These are phyloP conservation scores for Nadsonia fulvescens DNA, from an alignment of 805 yeast genomes.

Conservation along the genomic window DNA sequence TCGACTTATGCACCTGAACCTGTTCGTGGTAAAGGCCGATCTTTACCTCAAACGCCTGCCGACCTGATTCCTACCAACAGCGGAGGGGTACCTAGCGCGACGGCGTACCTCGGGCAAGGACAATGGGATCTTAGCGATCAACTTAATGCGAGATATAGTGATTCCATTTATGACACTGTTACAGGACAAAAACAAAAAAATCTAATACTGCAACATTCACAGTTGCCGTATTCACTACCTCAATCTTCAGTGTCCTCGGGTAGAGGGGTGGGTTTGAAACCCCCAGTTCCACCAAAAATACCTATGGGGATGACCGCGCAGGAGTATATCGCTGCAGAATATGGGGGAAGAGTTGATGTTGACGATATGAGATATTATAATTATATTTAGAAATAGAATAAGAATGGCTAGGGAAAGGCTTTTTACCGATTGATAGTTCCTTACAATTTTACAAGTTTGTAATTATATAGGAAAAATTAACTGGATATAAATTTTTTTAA, in stretches of 20 bases:
- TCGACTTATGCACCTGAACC: constrained; percentile 15
- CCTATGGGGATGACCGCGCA: constrained; percentile 14
- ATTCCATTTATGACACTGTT: constrained; percentile 15
- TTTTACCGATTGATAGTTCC: neutral
- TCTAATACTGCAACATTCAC: too few species aligned
- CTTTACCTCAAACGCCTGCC: constrained; percentile 9
- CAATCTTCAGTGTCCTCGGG: too few species aligned
- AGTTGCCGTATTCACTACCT: too few species aligned
- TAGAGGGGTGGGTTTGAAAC: too few species aligned
- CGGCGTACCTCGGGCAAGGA: constrained; percentile 13
- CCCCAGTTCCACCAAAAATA: constrained; percentile 13
- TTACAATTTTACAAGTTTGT: neutral
- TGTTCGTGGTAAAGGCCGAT: constrained; percentile 4
- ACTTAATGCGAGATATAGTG: constrained; percentile 20
- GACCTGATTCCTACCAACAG: constrained; percentile 9
- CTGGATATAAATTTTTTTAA: too few species aligned
- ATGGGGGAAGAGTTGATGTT: constrained; percentile 1
- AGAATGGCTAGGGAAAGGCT: constrained; percentile 3
- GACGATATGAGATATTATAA: constrained; percentile 1
- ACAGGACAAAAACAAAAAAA: constrained; percentile 3
- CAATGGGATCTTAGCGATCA: constrained; percentile 16
- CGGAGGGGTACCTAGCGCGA: constrained; percentile 12
- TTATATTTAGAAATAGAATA: constrained; percentile 2
- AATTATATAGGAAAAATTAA: too few species aligned
- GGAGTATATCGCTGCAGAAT: constrained; percentile 11